Conservation (phyloP, 257 asterid genomes). For the Solanum verrucosum region DNA sequence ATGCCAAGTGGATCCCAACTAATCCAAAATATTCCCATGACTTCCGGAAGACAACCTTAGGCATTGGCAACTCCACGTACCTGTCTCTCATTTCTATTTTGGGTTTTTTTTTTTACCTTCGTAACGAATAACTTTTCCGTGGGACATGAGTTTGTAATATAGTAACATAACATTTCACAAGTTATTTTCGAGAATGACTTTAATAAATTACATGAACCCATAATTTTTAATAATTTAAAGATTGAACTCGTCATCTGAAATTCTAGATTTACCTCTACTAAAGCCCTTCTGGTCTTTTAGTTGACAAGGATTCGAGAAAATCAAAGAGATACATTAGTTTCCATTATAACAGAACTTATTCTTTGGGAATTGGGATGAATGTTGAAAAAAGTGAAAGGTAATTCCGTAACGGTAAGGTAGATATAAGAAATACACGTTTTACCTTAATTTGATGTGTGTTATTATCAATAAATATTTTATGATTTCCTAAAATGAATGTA, state of each 20-base stretch:
- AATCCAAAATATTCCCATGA: neutral
- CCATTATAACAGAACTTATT: neutral
- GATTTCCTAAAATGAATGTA: neutral
- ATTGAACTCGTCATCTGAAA: too few relatives aligned
- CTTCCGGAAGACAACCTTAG: neutral
- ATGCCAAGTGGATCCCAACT: slow-evolving; percentile 3
- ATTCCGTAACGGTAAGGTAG: neutral
- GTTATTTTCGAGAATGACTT: neutral
- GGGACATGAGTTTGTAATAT: too few relatives aligned
- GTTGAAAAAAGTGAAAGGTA: neutral
- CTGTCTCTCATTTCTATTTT: neutral
- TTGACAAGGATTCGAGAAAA: neutral
- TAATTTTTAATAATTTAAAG: too few relatives aligned
- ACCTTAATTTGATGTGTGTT: neutral
- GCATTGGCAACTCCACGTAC: neutral
- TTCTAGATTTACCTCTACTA: neutral
- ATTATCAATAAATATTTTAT: neutral
- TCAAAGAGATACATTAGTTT: neutral
- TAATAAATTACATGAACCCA: too few relatives aligned
- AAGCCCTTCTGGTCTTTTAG: neutral
- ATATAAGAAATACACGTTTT: neutral
- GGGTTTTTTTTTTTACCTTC: neutral
- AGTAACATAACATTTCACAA: too few relatives aligned
- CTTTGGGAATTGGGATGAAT: neutral
- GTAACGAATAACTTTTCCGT: too few relatives aligned